phyloP scores from a whole-genome alignment of 257 asterid species.

The Gentiana macrophylla region DNA sequence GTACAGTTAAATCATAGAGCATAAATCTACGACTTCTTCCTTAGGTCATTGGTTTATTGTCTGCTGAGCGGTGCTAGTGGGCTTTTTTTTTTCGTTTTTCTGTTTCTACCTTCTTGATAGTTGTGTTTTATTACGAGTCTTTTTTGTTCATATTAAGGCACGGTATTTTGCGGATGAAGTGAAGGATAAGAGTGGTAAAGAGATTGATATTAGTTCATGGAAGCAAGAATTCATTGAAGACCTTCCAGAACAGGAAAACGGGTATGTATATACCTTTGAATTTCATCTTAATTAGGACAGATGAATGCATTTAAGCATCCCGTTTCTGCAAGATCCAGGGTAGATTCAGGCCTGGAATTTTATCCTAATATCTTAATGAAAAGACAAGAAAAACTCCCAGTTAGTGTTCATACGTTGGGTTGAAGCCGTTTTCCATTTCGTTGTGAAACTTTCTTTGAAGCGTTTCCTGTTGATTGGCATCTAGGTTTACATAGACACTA shows the following conservation, averaged over 20 bases:
- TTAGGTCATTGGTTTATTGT: neutral
- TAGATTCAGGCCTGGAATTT: too few species aligned
- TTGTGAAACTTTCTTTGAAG: too few species aligned
- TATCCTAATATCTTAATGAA: neutral
- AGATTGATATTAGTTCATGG: slow-evolving; percentile 62
- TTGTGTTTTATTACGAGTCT: slow-evolving; percentile 11
- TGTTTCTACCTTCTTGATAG: neutral
- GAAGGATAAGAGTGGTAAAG: slow-evolving; percentile 72
- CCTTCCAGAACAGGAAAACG: slow-evolving; percentile 71
- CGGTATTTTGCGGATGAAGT: slow-evolving; percentile 76
- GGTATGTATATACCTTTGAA: slow-evolving; percentile 25
- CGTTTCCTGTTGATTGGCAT: too few species aligned
- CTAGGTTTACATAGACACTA: too few species aligned
- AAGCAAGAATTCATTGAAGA: slow-evolving; percentile 47
- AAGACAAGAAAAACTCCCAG: neutral
- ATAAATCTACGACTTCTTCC: too few species aligned
- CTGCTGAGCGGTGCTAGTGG: neutral
- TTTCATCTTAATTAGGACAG: neutral
- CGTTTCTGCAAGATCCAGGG: too few species aligned
- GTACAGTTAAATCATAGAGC: too few species aligned
- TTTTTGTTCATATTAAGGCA: slow-evolving; percentile 37
- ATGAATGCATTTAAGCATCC: too few species aligned
- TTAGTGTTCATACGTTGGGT: too few species aligned
- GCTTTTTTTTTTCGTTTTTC: neutral
- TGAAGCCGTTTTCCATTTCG: too few species aligned